These are phyloP conservation scores for Phaeomoniella chlamydospora DNA, from an alignment of 2,329 filamentous ascomycete genomes.

Conservation along the genomic window DNA sequence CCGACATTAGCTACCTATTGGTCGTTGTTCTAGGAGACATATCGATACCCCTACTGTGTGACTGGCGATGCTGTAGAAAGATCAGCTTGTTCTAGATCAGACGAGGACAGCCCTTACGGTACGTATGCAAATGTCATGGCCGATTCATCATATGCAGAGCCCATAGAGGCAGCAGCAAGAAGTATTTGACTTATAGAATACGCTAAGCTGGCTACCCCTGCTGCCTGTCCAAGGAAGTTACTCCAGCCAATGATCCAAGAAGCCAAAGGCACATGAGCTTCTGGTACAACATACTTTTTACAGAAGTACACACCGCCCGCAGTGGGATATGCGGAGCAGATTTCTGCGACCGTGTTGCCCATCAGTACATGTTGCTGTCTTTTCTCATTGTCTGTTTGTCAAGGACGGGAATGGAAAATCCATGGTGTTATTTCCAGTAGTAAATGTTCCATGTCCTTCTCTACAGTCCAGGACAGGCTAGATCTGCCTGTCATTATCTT, in stretches of 20 bases:
- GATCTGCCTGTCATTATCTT: no score
- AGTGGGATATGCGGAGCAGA: conserved; percentile 53
- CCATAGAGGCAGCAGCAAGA: conserved; percentile 46
- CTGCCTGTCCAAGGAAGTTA: conserved; percentile 50
- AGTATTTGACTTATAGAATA: conserved; percentile 53
- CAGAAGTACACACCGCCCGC: conserved; percentile 57
- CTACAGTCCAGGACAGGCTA: no score
- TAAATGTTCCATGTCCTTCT: no score
- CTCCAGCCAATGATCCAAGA: conserved; percentile 55
- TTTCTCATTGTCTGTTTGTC: no score
- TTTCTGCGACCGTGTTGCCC: conserved; percentile 37
- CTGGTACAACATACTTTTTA: conserved; percentile 49
- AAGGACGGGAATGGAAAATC: no score
- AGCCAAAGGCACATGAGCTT: conserved; percentile 46
- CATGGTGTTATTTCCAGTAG: no score
- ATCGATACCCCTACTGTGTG: no score
- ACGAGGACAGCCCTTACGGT: no score
- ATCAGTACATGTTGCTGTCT: not conserved
- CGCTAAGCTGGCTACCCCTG: conserved; percentile 46
- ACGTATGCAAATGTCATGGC: conserved; percentile 33
- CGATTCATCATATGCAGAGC: conserved; percentile 34
- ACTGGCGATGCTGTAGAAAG: no score
- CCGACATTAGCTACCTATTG: no score
- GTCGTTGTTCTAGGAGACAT: no score
- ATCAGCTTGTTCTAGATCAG: no score